Base-by-base conservation (phyloP, 2,329 filamentous ascomycete genomes). In the Fusarium multiceps region DNA sequence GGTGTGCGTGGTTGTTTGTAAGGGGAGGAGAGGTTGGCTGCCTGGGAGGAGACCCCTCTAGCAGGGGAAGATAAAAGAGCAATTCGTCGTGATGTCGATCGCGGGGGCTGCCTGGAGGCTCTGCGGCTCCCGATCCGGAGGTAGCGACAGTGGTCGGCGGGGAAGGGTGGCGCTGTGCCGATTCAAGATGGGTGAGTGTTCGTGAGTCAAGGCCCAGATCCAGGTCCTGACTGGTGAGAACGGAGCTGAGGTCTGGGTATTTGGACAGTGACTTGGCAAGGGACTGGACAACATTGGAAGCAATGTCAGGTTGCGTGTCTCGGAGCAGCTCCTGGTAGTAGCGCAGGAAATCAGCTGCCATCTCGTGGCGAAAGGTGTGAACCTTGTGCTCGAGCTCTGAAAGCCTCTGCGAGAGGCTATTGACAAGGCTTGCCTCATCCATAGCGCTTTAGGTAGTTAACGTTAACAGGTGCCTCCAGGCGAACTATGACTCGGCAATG, bases 51-150 rank as follows among this genome's bases (percentile, higher is more conserved):
- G 75, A 74, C 66, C 82, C 82, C 69, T 89, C 88, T 57, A 91
- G 84, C 58, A 91, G 80, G 46, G 88, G 88, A 58, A 91, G 83
- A 73, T 87, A 91, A 74, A 91, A 90, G 63, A 91, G 79, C 68
- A 91, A 86, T 71, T 90, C 88, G 74, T 81, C 88, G 74, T 81
- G 80, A 70, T 90, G 87, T 63, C 86, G 84, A 62, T 86, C 85
- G 78, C 85, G 85, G 53, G 83, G 82, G 72, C 81, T 83, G 69
- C 80, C 74, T 51, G 80, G 79, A 68, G 75, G 71, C 68, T 76
- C 75, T 71, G 70, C 71, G 70, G 69, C 66, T 71, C 72, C 73
- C 59, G 72, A 72, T 72, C 68, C 71, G 71, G 76, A 65, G 66
- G 63, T 62, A 73, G 74, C 70, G 71, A 63, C 69, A 72, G 72